These are phyloP conservation scores for Metschnikowia chrysomelidarum DNA, from an alignment of 805 yeast genomes.

Conservation along the genomic window DNA sequence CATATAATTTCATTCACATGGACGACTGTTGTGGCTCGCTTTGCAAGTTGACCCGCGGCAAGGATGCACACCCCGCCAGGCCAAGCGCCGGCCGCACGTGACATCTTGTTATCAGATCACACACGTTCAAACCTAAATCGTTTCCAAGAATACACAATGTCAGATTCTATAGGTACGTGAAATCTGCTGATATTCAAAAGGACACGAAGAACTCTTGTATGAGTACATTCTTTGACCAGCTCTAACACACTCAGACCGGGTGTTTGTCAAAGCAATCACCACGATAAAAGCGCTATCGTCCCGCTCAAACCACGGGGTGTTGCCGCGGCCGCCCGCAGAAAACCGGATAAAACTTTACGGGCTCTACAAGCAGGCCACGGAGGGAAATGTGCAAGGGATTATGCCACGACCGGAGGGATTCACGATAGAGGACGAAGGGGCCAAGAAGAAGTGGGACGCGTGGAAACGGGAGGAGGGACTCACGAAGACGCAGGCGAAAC, in stretches of 20 bases:
- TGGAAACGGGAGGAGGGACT: conserved; percentile 78
- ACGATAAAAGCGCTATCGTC: conserved; percentile 73
- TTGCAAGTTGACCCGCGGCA: too few relatives aligned
- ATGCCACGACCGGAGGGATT: conserved; percentile 65
- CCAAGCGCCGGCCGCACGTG: conserved; percentile 13
- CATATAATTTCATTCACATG: too few relatives aligned
- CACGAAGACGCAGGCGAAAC: conserved; percentile 67
- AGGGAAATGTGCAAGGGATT: conserved; percentile 73
- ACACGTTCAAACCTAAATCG: too few relatives aligned
- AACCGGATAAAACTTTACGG: conserved; percentile 71
- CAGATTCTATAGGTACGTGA: conserved; percentile 48
- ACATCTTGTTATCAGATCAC: conserved; percentile 2
- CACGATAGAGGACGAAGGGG: conserved; percentile 61
- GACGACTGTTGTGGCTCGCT: too few relatives aligned
- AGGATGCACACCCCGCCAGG: too few relatives aligned
- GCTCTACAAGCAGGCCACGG: conserved; percentile 84
- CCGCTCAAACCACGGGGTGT: conserved; percentile 55
- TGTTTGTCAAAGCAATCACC: conserved; percentile 77
- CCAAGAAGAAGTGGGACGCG: conserved; percentile 77
- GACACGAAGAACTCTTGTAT: too few relatives aligned
- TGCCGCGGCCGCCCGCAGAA: conserved; percentile 77
- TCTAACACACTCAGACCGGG: conserved; percentile 52
- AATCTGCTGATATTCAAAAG: background rate
- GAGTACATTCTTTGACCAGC: too few relatives aligned
- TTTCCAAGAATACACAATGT: too few relatives aligned